Evolutionary conservation across 768 basidiomycete species (phyloP), one percentile per base, ranked within the genome.

Genomic region (Auricularia cornea): DNA sequence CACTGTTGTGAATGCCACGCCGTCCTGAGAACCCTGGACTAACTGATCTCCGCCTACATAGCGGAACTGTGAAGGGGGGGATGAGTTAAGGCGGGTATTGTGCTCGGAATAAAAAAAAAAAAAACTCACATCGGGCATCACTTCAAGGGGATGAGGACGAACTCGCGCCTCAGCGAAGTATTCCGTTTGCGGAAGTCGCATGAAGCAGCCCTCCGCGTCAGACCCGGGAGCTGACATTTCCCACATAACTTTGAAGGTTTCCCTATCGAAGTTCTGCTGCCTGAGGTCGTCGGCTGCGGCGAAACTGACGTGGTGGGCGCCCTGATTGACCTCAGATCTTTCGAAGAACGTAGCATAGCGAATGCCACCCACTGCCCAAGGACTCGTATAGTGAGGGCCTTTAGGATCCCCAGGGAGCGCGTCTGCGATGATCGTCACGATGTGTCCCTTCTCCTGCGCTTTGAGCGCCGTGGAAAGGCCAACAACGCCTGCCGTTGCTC

Each of bases 201-300:
- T 73, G 77, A 92, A 89, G 64, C 83, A 85, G 28, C 80, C 78
- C 64, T 88, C 84, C 0, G 82, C 79, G 14, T 77, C 76, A 32
- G 77, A 77, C 2, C 81, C 83, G 6, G 54, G 54, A 4, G 78
- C 80, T 0, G 90, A 91, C 66, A 92, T 76, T 63, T 82, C 75
- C 88, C 88, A 90, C 82, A 93, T 83, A 2, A 74, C 76, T n/a
- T 85, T 72, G 72, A 94, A 91, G 1, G 90, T 92, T 63, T 85
- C 85, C 62, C 80, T 75, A 69, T 92, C 88, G 66, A 91, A 77
- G 12, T 76, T 89, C 68, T 82, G 82, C 67, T 85, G 81, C n/a
- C 76, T 74, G 2, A 71, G 73, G 63, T 87, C 83, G 14, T 79
- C 77, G 12, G 76, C 28, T 3, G 54, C 78, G 2, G 81, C 81